Base-by-base conservation (phyloP, 2,329 filamentous ascomycete species). In the Trichoderma pleuroti region DNA sequence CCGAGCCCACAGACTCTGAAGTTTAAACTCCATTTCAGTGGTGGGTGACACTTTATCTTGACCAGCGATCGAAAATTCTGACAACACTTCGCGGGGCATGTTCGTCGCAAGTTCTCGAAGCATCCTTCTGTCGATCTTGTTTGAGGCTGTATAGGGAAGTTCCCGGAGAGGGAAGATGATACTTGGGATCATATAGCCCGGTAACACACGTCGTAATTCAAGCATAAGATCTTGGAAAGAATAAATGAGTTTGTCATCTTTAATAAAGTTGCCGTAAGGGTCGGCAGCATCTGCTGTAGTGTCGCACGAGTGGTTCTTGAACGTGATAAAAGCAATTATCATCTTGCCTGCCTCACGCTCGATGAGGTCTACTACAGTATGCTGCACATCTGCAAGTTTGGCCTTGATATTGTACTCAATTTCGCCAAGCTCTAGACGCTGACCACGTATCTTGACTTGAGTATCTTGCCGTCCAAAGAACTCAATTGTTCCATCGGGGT, bases 131-230 rank as follows among this genome's bases (percentile, higher is more conserved):
- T 73, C 60, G 14, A 68, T 14, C 59, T 73, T 73, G 12, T 69
- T 68, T n/a, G 72, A 72, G 10, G 59, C 16, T 12, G 63, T 71
- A 57, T 68, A n/a, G 4, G 70, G 67, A 39, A 71, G 36, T 8
- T 46, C 59, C 4, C 71, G 52, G 2, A 68, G 36, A 6, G 57
- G 34, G 18, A 72, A 71, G 10, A 73, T 57, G 9, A 72, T 64
- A 11, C 61, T 42, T 9, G 72, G 72, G 24, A 73, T 56, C 72
- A 73, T 73, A 36, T 73, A 72, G 10, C 49, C 30, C 18, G 72
- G 63, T 4, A 73, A 34, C 18, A 60, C 36, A 5, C 52, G 26
- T 54, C 49, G 56, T 24, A 66, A 30, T 26, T 42, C 30, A 6
- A 21, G 52, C 3, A 57, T 21, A n/a, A 72, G 39, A 28, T 34